Base-by-base conservation (phyloP, 1,139 yeast species). In the Ogataea hybrid region DNA sequence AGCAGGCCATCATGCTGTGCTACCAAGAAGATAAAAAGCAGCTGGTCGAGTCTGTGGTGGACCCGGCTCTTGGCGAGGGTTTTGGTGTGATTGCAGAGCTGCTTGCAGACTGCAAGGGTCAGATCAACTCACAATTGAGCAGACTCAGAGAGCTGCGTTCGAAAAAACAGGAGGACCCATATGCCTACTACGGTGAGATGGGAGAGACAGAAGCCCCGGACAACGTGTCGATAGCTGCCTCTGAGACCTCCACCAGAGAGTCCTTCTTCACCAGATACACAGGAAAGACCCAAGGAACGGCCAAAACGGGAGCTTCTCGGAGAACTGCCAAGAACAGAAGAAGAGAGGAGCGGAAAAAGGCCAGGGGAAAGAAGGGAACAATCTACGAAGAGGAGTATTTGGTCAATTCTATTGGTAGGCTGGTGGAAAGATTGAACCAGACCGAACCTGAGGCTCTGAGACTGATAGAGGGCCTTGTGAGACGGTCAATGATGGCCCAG, bases 361-460 rank as follows among this genome's bases (percentile, higher is more conserved):
- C 98, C 1, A 80, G 96, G 56, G 98, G 98, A 46, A 87, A 95
- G 70, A 92, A 92, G 69, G 97, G 97, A 32, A 90, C 97, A 4
- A 85, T 92, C 15, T 92, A 92, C 59, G 98, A 92, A 64, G 98
- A 94, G 61, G 98, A 92, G 62, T 94, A 94, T 61, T 77, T 94
- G 46, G 83, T 92, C 44, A 79, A 77, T 54, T 89, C 97, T 2
- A 81, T 88, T 51, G 95, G 95, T 5, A 78, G 99, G 58, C 73
- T 94, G 59, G 68, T 89, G 37, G 97, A 88, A 49, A 78, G 98
- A 54, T 68, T 92, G 48, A 79, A 80, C 39, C 81, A 77, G 49
- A 84, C 95, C 0, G 79, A 79, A 52, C 70, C 79, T 0, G 98
- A 94, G 57, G 92, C 94, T 1, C 57, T 74, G 17, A 74, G 76